Base-by-base conservation (phyloP, 164 flowering plant genomes). In the Akebia trifoliata region DNA sequence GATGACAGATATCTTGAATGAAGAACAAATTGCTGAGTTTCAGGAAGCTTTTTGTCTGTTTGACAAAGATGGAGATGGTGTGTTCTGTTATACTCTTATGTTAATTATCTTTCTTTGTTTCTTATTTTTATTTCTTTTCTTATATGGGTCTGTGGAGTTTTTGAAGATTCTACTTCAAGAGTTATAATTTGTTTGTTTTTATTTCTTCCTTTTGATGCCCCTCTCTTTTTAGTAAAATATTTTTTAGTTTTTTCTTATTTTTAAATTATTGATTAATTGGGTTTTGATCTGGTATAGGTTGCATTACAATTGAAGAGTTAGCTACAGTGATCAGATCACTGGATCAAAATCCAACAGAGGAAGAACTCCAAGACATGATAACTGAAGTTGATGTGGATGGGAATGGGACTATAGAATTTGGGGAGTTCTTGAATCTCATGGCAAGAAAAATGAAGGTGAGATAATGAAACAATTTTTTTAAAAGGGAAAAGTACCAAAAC, bases 61-160 rank as follows among this genome's bases (percentile, higher is more conserved):
- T 50, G 84, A 78, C 60, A 73, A 58, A 45, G 82, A 78, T 73
- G 80, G 82, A 42, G 82, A 78, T 62, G 84, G 84, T 79, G 32
- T 1, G 47, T 47, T 24, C 17, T 38, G n/a, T 15, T 21, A 6
- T 28, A 11, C 10, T 4, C 7, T 38, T 22, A 12, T 31, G 1
- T 20, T 24, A 55, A 15, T 36, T 1, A n/a, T 42, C 10, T 4
- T 42, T 31, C 26, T 42, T 17, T 28, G 5, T 8, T 6, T 12
- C 26, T 21, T 5, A 7, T 24, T n/a, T n/a, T n/a, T n/a, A 1
- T 32, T 48, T 49, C n/a, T 25, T 20, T 38, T 22, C 12, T 50
- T n/a, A 21, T 34, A 10, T 25, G 9, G 36, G 21, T 40, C 6
- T 2, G 10, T 50, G 21, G 6, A 31, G 22, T 18, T 30, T 30